These are phyloP conservation scores for Obba rivulosa DNA, from an alignment of 768 basidiomycete genomes.

Conservation along the genomic window DNA sequence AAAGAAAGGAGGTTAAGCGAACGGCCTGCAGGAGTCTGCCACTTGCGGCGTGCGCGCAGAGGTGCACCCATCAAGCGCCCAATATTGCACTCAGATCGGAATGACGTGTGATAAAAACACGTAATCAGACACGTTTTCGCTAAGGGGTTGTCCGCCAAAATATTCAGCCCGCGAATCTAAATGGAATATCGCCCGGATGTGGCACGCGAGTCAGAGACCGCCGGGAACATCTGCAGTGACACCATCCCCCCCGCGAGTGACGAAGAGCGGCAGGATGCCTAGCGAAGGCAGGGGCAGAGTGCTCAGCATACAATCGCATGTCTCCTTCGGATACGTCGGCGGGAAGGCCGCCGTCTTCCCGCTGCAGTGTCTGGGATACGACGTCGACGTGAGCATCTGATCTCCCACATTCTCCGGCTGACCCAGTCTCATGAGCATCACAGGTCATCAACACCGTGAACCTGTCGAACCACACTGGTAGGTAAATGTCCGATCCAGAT, in stretches of 20 bases:
- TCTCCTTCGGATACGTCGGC: conserved; percentile 91
- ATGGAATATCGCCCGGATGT: no score
- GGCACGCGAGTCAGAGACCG: no score
- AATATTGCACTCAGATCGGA: no score
- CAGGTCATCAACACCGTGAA: conserved; percentile 90
- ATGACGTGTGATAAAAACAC: no score
- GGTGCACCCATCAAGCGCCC: no score
- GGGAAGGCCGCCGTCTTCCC: conserved; percentile 76
- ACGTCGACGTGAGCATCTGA: conserved; percentile 74
- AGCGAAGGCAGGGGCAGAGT: conserved; percentile 43
- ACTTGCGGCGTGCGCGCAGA: no score
- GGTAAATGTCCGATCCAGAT: conserved; percentile 7
- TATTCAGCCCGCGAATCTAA: no score
- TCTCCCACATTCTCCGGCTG: background rate
- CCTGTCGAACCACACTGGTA: conserved; percentile 92
- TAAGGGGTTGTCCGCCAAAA: background rate
- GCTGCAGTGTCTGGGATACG: conserved; percentile 83
- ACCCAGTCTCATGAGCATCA: background rate
- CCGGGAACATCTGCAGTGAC: no score
- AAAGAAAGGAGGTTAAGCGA: no score
- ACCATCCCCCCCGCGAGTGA: no score
- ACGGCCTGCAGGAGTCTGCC: no score
- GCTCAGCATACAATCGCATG: conserved; percentile 90
- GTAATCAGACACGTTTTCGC: background rate
- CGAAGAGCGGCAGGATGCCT: background rate